Conservation (phyloP, 73 alveolate species). For the Durusdinium trenchii region DNA sequence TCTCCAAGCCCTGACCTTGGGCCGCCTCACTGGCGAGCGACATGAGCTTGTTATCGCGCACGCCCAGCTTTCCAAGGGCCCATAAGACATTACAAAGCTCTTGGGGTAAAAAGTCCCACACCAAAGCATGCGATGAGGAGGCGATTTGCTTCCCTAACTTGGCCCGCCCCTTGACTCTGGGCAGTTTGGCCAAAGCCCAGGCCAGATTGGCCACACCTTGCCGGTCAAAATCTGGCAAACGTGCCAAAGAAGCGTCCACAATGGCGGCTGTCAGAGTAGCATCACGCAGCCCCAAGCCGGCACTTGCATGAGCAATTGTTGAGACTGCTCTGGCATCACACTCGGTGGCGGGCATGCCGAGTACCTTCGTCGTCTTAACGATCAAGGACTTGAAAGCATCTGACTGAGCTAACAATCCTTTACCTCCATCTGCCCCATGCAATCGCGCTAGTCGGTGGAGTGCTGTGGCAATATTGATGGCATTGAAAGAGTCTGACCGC, state of each 20-base stretch:
- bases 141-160: not conserved
- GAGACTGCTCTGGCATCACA: constrained; percentile 86
- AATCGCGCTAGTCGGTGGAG: constrained; percentile 70
- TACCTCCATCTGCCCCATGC: not conserved
- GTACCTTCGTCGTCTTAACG: constrained; percentile 19
- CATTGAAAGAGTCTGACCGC: constrained; percentile 8
- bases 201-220: constrained; percentile 88
- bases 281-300: constrained; percentile 66
- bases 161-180: constrained; percentile 15
- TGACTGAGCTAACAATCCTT: not conserved
- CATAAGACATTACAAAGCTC: constrained; percentile 72
- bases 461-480: constrained; percentile 86
- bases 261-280: constrained; percentile 27
- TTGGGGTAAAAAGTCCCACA: constrained; percentile 55
- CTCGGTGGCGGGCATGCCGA: not conserved
- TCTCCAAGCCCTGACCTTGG: not conserved
- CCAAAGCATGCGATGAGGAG: not conserved
- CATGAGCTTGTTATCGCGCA: constrained; percentile 91
- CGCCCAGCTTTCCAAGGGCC: constrained; percentile 83
- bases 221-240: constrained; percentile 66
- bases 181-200: constrained; percentile 86
- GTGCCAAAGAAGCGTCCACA: not conserved
- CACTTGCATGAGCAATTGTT: constrained; percentile 50
- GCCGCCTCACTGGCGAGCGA: constrained; percentile 69
- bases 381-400: constrained; percentile 49